These are phyloP conservation scores for Staphylotrichum tortipilum DNA, from an alignment of 495 filamentous ascomycete species.

Conservation along the genomic window DNA sequence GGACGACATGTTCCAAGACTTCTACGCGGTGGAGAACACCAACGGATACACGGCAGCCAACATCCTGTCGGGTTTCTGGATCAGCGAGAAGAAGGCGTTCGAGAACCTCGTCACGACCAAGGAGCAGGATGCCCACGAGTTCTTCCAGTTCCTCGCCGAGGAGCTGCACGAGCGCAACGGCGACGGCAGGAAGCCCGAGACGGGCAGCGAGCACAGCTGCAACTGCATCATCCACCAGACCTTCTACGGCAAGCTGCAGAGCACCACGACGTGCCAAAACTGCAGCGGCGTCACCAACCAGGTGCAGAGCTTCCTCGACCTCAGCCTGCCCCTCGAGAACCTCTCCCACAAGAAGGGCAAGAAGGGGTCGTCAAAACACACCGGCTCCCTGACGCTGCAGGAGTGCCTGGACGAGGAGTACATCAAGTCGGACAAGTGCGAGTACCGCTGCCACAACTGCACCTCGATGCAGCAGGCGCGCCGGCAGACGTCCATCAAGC, in stretches of 20 bases:
- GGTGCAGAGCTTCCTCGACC: slow-evolving; percentile 76
- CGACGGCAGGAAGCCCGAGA: slow-evolving; percentile 45
- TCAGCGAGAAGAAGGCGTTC: slow-evolving; percentile 49
- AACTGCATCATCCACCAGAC: slow-evolving; percentile 81
- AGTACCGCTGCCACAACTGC: slow-evolving; percentile 75
- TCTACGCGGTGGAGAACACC: slow-evolving; percentile 69
- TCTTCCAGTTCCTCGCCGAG: slow-evolving; percentile 85
- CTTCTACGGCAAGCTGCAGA: slow-evolving; percentile 81
- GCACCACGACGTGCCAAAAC: slow-evolving; percentile 75
- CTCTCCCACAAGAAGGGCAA: slow-evolving; percentile 43
- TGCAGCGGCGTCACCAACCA: slow-evolving; percentile 71
- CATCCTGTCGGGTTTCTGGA: slow-evolving; percentile 73
- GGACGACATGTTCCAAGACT: slow-evolving; percentile 86
- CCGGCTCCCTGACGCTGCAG: slow-evolving; percentile 48
- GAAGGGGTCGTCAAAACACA: slow-evolving; percentile 21
- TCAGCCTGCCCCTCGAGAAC: slow-evolving; percentile 70
- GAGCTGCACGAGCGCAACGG: slow-evolving; percentile 67
- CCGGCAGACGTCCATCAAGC: slow-evolving; percentile 70
- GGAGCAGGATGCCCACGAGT: slow-evolving; percentile 93
- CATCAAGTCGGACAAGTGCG: slow-evolving; percentile 64
- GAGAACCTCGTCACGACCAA: slow-evolving; percentile 81
- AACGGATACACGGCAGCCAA: slow-evolving; percentile 77
- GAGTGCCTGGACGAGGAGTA: slow-evolving; percentile 75
- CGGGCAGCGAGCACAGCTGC: slow-evolving; percentile 55
- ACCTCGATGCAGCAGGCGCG: slow-evolving; percentile 61